Percentiles rank a stretch among this genome's conserved stretches.
Evolutionary conservation across 352 stramenopile genomes (phyloP).

Genomic region (Globisporangium viniferum): DNA sequence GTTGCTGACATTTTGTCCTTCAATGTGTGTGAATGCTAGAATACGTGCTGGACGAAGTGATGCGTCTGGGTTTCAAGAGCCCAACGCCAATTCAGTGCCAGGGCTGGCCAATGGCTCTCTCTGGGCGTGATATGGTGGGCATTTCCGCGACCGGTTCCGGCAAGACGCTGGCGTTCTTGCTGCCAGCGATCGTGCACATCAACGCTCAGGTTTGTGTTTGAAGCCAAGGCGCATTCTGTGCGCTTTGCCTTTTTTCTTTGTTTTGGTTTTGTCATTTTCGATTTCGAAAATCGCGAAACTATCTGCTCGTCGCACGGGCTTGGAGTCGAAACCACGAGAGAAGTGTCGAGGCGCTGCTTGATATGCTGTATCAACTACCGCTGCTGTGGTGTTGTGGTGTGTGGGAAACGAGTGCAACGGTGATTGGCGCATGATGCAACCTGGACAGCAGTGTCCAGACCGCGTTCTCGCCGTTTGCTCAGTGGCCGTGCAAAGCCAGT

Average conservation of each 20-base stretch:
- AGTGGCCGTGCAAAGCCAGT: slow-evolving; percentile 4
- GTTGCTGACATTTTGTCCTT: background rate
- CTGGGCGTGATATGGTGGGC: slow-evolving; percentile 98
- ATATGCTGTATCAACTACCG: background rate
- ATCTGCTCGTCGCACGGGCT: slow-evolving; percentile 2
- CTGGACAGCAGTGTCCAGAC: slow-evolving; percentile 6
- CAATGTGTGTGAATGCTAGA: slow-evolving; percentile 36
- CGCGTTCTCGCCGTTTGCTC: background rate
- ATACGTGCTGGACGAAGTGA: slow-evolving; percentile 97
- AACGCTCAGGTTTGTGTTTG: slow-evolving; percentile 96
- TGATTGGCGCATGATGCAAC: background rate
- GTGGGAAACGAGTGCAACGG: slow-evolving; percentile 8
- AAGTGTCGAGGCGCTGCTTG: slow-evolving; percentile 9
- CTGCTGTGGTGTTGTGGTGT: slow-evolving; percentile 9
- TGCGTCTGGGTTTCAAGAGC: slow-evolving; percentile 96
- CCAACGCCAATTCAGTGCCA: slow-evolving; percentile 93
- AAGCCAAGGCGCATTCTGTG: slow-evolving; percentile 15
- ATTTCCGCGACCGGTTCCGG: slow-evolving; percentile 97
- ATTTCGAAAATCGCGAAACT: slow-evolving; percentile 12
- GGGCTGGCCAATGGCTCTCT: slow-evolving; percentile 98
- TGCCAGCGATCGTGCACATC: slow-evolving; percentile 99
- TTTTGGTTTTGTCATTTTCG: slow-evolving; percentile 15
- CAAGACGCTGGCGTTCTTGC: slow-evolving; percentile 98
- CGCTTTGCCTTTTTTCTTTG: slow-evolving; percentile 11
- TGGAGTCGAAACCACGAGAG: slow-evolving; percentile 11